Percentiles rank a stretch among this genome's conserved stretches.
phyloP scores from a whole-genome alignment of 164 flowering plant genomes.

The Euptelea pleiosperma region DNA sequence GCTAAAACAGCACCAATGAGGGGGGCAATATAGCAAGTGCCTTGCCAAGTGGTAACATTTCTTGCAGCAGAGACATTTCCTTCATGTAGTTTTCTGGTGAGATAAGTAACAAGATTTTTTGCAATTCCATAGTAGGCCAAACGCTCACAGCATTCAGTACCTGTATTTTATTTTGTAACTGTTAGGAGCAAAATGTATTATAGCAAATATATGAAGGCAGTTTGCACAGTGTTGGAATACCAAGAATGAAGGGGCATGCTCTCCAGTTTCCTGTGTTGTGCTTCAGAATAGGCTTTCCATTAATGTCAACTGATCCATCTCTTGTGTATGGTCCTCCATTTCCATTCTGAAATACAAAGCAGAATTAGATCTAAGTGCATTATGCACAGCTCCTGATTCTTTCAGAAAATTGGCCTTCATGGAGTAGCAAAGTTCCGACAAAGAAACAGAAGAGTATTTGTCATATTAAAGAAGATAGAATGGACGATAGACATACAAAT shows the following conservation, averaged over 20 bases:
- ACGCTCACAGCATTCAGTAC: conserved; percentile 89
- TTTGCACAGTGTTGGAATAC: conserved; percentile 25
- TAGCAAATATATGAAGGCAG: background rate
- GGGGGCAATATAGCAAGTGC: conserved; percentile 85
- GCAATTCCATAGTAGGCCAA: conserved; percentile 89
- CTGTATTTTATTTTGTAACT: conserved; percentile 33
- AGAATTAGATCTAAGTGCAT: background rate
- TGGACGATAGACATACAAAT: background rate
- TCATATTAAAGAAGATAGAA: background rate
- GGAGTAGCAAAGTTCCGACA: background rate
- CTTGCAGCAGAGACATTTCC: conserved; percentile 82
- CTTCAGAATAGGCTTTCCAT: conserved; percentile 67
- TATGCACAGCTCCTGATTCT: background rate
- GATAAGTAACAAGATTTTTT: conserved; percentile 80
- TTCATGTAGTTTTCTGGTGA: conserved; percentile 61
- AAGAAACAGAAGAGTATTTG: background rate
- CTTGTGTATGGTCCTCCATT: conserved; percentile 50
- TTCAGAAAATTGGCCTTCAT: background rate
- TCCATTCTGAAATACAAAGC: conserved; percentile 30
- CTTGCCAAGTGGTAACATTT: conserved; percentile 85
- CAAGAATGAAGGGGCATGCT: conserved; percentile 87
- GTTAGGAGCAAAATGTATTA: no score
- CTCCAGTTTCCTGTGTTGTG: conserved; percentile 79
- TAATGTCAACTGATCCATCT: conserved; percentile 82
- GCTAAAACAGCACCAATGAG: conserved; percentile 86